Base-by-base conservation (phyloP, 257 asterid species). In the Parsonsia alboflavescens region DNA sequence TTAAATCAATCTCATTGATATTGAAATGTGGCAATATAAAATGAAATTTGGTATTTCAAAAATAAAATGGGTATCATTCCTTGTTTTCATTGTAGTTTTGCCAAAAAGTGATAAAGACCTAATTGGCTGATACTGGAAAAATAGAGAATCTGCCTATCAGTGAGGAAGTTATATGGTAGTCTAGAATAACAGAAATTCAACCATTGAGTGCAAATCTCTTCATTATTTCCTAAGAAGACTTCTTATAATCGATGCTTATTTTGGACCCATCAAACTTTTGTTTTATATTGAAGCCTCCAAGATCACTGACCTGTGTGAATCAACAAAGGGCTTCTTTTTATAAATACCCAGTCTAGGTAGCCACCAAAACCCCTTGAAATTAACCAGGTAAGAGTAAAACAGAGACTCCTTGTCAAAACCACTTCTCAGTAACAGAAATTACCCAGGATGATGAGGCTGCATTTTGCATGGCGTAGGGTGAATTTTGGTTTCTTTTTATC, bases 401-500 rank as follows among this genome's bases (percentile, higher is more conserved):
- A 11, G 17, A 24, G 65, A 24, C 41, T 26, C 39, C 65, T 13
- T 22, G 17, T 16, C 58, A 52, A 52, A 52, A 52, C 30, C 30
- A 48, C 62, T 56, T 58, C 17, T 26, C 12, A 21, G 13, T 10
- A 30, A 17, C 7, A 61, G 46, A 42, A 28, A 6, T 13, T 30
- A 5, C 11, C 42, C 39, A 33, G 3, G 39, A 61, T 36, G 67
- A 28, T 17, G 68, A 33, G 10, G 45, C n/a, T 30, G 2, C 67
- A 61, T 61, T 61, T 42, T 5, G 15, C 26, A 28, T 11, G 3
- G 6, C 41, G 10, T 62, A 0, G 4, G 11, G 6, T 68, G 73
- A 46, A 45, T 63, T 73, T 77, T 53, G 11, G 39, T 50, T 71
- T 59, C 44, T 74, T 30, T 41, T 46, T 30, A 49, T 69, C 48